phyloP scores from a whole-genome alignment of 768 basidiomycete genomes.

The Lactarius pseudohatsudake region DNA sequence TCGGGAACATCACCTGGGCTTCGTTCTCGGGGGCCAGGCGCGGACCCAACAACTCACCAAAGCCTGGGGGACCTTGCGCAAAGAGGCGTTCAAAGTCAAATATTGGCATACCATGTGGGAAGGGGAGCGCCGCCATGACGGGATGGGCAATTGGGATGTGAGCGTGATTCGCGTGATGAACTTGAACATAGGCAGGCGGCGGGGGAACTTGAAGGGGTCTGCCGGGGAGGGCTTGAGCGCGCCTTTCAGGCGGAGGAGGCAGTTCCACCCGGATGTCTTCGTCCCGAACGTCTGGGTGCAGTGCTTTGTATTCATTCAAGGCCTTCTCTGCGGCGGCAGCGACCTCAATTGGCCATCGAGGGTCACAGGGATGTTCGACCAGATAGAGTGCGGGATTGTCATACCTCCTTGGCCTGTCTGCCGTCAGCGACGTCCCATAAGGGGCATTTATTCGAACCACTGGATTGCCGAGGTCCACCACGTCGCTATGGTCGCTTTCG shows the following conservation, averaged over 20 bases:
- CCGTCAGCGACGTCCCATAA: slow-evolving; percentile 70
- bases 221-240: not conserved
- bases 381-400: slow-evolving; percentile 17
- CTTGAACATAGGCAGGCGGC: slow-evolving; percentile 16
- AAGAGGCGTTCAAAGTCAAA: slow-evolving; percentile 13
- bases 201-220: not conserved
- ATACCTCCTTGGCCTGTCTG: slow-evolving; percentile 65
- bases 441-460: slow-evolving; percentile 47
- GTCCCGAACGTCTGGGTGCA: slow-evolving; percentile 63
- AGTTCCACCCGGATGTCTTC: slow-evolving; percentile 64
- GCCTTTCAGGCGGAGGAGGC: slow-evolving; percentile 36
- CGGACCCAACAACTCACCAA: not conserved
- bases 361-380: not conserved
- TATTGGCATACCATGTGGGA: not conserved
- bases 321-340: slow-evolving; percentile 65
- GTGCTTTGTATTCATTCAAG: slow-evolving; percentile 55
- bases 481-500: slow-evolving; percentile 13
- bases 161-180: slow-evolving; percentile 22
- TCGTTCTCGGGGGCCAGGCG: not conserved
- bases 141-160: slow-evolving; percentile 25
- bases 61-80: not conserved
- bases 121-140: slow-evolving; percentile 15
- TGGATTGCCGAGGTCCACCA: slow-evolving; percentile 7
- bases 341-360: slow-evolving; percentile 46
- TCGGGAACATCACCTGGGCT: slow-evolving; percentile 6